These are phyloP conservation scores for Diatrype stigma DNA, from an alignment of 2,329 filamentous ascomycete species.

Conservation along the genomic window DNA sequence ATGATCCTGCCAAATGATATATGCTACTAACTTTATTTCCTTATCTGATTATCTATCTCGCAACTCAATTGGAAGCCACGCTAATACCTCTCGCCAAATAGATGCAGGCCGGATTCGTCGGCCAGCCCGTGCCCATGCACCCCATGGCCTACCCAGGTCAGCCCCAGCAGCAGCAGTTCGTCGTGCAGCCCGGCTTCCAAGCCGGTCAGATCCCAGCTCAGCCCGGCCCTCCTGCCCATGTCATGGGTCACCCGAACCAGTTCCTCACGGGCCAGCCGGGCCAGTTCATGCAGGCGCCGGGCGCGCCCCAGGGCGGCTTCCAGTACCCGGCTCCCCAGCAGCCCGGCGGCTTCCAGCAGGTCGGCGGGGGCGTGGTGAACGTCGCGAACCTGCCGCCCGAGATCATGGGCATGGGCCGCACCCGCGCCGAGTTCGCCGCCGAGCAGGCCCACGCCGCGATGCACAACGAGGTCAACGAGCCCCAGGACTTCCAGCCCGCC, in stretches of 20 bases:
- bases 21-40: not conserved
- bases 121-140: constrained; percentile 11
- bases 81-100: not conserved
- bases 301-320: too few species aligned
- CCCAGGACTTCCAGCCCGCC: constrained; percentile 60
- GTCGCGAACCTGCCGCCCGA: constrained; percentile 31
- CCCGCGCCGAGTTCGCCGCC: constrained; percentile 41
- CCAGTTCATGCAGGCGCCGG: not conserved
- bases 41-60: not conserved
- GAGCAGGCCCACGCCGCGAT: constrained; percentile 47
- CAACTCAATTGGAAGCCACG: not conserved
- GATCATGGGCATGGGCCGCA: constrained; percentile 49
- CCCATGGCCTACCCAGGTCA: constrained; percentile 5
- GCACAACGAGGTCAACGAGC: constrained; percentile 47
- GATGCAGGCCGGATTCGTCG: not conserved
- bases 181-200: not conserved
- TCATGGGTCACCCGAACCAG: not conserved
- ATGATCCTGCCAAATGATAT: not conserved
- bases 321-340: not conserved
- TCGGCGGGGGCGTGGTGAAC: constrained; percentile 3
- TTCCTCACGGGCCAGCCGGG: not conserved
- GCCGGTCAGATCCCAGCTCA: not conserved
- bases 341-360: not conserved
- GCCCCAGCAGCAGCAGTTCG: not conserved
- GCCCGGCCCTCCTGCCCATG: not conserved